Conservation (phyloP, 108 stramenopile genomes). For the Fragilaria crotonensis region DNA sequence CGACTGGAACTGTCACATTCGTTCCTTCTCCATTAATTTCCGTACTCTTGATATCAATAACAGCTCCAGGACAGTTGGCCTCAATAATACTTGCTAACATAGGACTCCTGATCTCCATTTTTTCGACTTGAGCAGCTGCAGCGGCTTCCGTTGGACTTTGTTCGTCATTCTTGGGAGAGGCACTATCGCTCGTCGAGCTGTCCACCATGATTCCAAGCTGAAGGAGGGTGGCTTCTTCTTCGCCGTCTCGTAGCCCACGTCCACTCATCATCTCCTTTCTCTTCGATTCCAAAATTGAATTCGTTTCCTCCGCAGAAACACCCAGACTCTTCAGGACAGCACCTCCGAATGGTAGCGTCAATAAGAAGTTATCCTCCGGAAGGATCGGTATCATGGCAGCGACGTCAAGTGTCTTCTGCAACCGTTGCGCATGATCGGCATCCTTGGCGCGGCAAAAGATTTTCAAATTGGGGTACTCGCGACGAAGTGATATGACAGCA, state of each 20-base stretch:
- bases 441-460: conserved; percentile 89
- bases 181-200: no score
- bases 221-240: conserved; percentile 55
- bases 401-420: conserved; percentile 82
- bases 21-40: no score
- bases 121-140: no score
- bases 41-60: no score
- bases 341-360: conserved; percentile 93
- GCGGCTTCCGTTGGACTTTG: no score
- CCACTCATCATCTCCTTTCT: conserved; percentile 70
- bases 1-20: no score
- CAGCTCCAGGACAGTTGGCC: conserved; percentile 1
- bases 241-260: conserved; percentile 38
- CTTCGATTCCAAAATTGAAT: conserved; percentile 73
- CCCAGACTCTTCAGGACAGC: conserved; percentile 83
- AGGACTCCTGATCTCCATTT: no score
- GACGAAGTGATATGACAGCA: conserved; percentile 84
- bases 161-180: no score
- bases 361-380: conserved; percentile 88
- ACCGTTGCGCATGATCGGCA: conserved; percentile 84
- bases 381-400: conserved; percentile 93
- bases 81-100: no score
- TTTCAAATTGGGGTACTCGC: conserved; percentile 83
- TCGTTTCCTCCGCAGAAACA: conserved; percentile 72
- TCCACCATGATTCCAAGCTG: conserved; percentile 60